Percentiles rank a stretch among this genome's conserved stretches.
These are phyloP conservation scores for Colletotrichum phormii DNA, from an alignment of 2,329 filamentous ascomycete genomes.

Conservation along the genomic window DNA sequence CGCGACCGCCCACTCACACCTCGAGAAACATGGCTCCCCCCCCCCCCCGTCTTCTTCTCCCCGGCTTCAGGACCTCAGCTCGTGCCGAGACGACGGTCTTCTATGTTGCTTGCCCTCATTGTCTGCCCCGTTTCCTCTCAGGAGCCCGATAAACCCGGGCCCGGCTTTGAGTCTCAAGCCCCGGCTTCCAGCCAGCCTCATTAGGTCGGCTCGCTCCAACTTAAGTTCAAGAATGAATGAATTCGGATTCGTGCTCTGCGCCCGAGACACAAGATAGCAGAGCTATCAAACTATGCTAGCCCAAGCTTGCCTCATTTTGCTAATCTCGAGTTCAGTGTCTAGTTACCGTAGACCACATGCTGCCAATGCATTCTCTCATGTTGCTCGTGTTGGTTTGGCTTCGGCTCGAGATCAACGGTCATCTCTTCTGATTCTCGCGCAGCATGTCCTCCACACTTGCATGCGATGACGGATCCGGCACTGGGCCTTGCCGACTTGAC, in stretches of 20 bases:
- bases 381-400: background rate
- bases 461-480: slow-evolving; percentile 10
- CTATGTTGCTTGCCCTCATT: background rate
- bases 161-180: background rate
- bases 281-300: background rate
- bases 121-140: background rate
- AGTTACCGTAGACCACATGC: background rate
- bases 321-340: background rate
- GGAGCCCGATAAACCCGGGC: background rate
- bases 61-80: slow-evolving; percentile 19
- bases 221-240: background rate
- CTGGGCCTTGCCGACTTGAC: background rate
- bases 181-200: slow-evolving; percentile 17
- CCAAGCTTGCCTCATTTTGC: background rate
- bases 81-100: background rate
- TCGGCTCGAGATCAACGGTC: background rate
- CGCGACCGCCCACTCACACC: slow-evolving; percentile 3
- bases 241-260: slow-evolving; percentile 2
- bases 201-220: background rate
- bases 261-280: slow-evolving; percentile 14
- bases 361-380: background rate
- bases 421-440: background rate
- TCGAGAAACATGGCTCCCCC: slow-evolving; percentile 12
- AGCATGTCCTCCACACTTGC: slow-evolving; percentile 3
- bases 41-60: background rate